Base-by-base conservation (phyloP, 2,329 filamentous ascomycete genomes). In the Mycosphaerella arachidis region DNA sequence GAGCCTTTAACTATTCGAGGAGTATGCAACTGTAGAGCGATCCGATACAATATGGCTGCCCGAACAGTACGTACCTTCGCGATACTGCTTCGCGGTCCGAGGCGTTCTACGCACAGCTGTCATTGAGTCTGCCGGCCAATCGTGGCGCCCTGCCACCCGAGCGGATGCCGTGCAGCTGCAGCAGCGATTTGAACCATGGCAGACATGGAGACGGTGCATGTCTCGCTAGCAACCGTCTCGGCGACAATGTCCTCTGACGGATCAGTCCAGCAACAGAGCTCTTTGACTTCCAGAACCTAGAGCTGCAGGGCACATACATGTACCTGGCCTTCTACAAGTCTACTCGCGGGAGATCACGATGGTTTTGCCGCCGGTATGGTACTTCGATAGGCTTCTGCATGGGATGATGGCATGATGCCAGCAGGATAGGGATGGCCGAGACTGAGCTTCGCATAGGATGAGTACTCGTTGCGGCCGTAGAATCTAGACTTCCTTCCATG, bases 11-110 rank as follows among this genome's bases (percentile, higher is more conserved):
- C 46, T 33, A 56, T 65, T 16, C 30, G 56, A 16, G 56, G 60
- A 45, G 62, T 56, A 10, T 64, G 62, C 57, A 59, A 59, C 40
- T 62, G 59, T 56, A 48, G 52, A 24, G 62, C 62, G 27, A 55
- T 62, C 37, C 54, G 59, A 31, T 62, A 64, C 50, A 24, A 37
- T 29, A 55, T 60, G 27, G 33, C 43, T 16, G 54, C 60, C 18
- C n/a, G 13, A 43, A 16, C 1, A 16, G 13, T n/a, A 43, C 13
- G 40, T 18, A 43, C n/a, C 40, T 18, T 43, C 4, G 40, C 16
- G 31, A 35, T 35, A 35, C 12, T 35, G 40, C 40, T n/a, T 16
- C 18, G 12, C n/a, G 4, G 40, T n/a, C 35, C 10, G 40, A n/a
- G 40, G 40, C 40, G 13, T 7, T n/a, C 18, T 18, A 8, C 4